Conservation (phyloP, 129 eudicot genomes). For the Erigeron canadensis region DNA sequence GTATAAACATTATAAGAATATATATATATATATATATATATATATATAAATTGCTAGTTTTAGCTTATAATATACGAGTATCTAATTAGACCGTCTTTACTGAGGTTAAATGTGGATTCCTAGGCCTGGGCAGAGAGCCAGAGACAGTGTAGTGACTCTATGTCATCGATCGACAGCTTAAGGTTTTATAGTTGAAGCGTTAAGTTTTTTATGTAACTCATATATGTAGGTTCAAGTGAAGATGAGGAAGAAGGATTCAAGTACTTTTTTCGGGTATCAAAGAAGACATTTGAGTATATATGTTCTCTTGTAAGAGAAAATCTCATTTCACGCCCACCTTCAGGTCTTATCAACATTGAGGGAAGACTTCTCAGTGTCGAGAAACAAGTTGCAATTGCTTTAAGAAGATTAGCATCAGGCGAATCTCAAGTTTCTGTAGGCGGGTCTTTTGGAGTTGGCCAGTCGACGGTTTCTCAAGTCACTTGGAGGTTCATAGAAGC, state of each 20-base stretch:
- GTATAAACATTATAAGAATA: too few species aligned
- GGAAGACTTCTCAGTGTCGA: constrained; percentile 97
- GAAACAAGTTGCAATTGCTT: constrained; percentile 96
- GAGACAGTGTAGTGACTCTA: too few species aligned
- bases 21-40: too few species aligned
- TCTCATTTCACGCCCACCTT: constrained; percentile 93
- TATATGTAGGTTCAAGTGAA: constrained; percentile 47
- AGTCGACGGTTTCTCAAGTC: constrained; percentile 96
- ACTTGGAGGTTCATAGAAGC: constrained; percentile 99
- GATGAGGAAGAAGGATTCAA: constrained; percentile 87
- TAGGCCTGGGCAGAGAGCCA: too few species aligned
- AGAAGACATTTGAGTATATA: constrained; percentile 80
- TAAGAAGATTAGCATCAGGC: constrained; percentile 91
- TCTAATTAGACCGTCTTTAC: too few species aligned
- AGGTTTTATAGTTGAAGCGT: background rate
- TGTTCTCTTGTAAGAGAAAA: constrained; percentile 83
- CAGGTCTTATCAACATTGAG: constrained; percentile 93
- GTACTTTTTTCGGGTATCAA: constrained; percentile 81
- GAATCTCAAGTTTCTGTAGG: constrained; percentile 98
- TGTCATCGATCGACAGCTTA: too few species aligned
- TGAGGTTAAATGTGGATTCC: too few species aligned
- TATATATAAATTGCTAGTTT: too few species aligned
- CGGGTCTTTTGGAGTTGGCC: constrained; percentile 92
- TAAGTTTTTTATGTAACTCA: background rate
- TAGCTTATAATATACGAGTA: too few species aligned